phyloP scores from a whole-genome alignment of 176 grass and related monocot genomes.

The Metroxylon sagu region DNA sequence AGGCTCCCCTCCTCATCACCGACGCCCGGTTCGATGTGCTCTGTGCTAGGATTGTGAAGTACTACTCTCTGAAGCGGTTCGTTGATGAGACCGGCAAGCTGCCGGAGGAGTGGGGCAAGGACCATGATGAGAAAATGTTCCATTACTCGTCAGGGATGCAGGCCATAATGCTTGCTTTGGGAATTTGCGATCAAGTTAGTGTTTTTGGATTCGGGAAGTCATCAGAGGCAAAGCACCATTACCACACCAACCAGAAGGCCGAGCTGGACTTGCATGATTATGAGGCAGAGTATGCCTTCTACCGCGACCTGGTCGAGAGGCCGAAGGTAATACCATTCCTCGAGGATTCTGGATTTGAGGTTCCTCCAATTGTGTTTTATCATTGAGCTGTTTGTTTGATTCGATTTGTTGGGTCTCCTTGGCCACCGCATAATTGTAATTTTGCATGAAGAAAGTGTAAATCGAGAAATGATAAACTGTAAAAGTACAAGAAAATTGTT shows the following conservation, averaged over 20 bases:
- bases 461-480: too few species aligned
- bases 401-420: too few species aligned
- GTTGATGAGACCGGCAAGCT: conserved; percentile 32
- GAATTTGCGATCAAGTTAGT: conserved; percentile 30
- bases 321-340: too few species aligned
- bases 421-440: too few species aligned
- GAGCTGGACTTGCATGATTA: conserved; percentile 56
- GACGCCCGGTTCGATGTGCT: conserved; percentile 56
- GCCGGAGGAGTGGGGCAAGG: conserved; percentile 27
- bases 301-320: too few species aligned
- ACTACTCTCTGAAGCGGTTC: conserved; percentile 68
- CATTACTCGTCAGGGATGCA: conserved; percentile 89
- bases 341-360: too few species aligned
- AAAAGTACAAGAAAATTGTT: too few species aligned
- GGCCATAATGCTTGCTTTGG: conserved; percentile 49
- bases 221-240: conserved; percentile 33
- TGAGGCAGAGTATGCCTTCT: conserved; percentile 44
- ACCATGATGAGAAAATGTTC: conserved; percentile 56
- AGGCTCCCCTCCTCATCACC: conserved; percentile 44
- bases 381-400: too few species aligned
- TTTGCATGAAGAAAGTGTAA: too few species aligned
- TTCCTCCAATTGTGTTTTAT: too few species aligned
- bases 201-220: conserved; percentile 63
- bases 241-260: conserved; percentile 39
- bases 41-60: conserved; percentile 52